phyloP scores from a whole-genome alignment of 2,329 filamentous ascomycete genomes.

The Leptographium radiaticola region DNA sequence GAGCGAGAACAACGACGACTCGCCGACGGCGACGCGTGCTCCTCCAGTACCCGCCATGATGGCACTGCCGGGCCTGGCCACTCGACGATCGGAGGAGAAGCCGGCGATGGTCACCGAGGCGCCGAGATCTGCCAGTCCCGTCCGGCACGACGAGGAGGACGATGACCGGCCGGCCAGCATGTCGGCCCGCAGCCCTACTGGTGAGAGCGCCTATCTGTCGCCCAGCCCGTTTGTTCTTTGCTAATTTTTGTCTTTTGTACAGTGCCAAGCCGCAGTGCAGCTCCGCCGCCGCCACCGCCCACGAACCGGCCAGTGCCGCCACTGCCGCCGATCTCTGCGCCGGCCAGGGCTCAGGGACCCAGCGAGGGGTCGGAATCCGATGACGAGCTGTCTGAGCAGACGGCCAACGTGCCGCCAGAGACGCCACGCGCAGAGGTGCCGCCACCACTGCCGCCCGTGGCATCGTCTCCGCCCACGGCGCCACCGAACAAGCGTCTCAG shows the following conservation, averaged over 20 bases:
- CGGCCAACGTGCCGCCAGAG: constrained; percentile 30
- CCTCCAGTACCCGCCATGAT: constrained; percentile 47
- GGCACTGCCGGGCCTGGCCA: constrained; percentile 60
- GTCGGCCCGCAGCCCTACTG: constrained; percentile 11
- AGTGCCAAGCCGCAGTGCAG: constrained; percentile 18
- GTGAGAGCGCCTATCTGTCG: constrained; percentile 16
- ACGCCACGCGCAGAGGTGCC: constrained; percentile 25
- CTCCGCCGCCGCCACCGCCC: constrained; percentile 31
- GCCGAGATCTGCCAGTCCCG: background rate
- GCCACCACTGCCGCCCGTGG: constrained; percentile 23
- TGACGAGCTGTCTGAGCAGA: constrained; percentile 59
- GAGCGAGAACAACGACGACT: constrained; percentile 32
- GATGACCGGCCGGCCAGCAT: constrained; percentile 20
- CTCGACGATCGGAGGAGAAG: constrained; percentile 33
- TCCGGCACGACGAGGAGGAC: constrained; percentile 19
- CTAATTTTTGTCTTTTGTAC: background rate
- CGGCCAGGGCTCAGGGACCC: constrained; percentile 43
- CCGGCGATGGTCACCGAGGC: constrained; percentile 9
- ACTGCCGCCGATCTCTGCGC: constrained; percentile 45
- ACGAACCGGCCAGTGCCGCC: constrained; percentile 40
- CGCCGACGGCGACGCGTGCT: constrained; percentile 27
- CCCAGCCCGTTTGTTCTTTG: background rate
- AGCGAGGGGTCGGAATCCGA: constrained; percentile 77
- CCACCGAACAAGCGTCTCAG: constrained; percentile 40
- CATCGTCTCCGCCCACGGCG: constrained; percentile 20